phyloP scores from a whole-genome alignment of 352 stramenopile genomes.

The Pythium phragmitis region DNA sequence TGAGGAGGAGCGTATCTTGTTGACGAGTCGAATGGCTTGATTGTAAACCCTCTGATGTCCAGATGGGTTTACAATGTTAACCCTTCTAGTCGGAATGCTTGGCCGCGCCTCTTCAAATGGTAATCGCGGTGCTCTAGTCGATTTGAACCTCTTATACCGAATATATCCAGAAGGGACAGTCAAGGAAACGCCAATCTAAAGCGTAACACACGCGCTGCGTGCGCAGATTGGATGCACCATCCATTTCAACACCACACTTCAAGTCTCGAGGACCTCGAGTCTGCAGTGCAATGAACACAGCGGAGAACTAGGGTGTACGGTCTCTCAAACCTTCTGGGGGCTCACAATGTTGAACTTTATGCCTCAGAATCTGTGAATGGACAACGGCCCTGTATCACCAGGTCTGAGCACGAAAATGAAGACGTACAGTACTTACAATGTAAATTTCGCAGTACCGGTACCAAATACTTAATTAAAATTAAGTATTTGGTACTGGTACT shows the following conservation, averaged over 20 bases:
- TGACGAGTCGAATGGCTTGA: slow-evolving; percentile 1
- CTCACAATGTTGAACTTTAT: not conserved
- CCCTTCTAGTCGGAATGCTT: no score
- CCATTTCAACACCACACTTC: not conserved
- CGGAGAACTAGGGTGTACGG: not conserved
- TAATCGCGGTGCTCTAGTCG: not conserved
- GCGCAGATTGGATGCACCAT: not conserved
- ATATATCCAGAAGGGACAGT: not conserved
- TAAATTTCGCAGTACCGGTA: no score
- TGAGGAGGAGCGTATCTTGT: not conserved
- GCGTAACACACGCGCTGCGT: not conserved
- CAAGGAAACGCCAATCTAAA: not conserved
- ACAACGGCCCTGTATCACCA: not conserved
- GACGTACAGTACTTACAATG: no score
- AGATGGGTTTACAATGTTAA: not conserved
- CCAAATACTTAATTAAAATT: no score
- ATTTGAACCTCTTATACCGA: not conserved
- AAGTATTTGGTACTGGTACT: no score
- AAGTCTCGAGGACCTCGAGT: not conserved
- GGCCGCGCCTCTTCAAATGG: not conserved
- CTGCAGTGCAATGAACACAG: no score
- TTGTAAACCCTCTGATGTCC: not conserved
- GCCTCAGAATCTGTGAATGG: not conserved
- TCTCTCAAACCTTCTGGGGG: not conserved
- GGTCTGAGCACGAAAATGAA: not conserved